A percentile compares a stretch with the other conserved stretches of the same genome.
These are phyloP conservation scores for Batkoa obscura DNA, from an alignment of 371 early-diverging fungal genomes.

Conservation along the genomic window DNA sequence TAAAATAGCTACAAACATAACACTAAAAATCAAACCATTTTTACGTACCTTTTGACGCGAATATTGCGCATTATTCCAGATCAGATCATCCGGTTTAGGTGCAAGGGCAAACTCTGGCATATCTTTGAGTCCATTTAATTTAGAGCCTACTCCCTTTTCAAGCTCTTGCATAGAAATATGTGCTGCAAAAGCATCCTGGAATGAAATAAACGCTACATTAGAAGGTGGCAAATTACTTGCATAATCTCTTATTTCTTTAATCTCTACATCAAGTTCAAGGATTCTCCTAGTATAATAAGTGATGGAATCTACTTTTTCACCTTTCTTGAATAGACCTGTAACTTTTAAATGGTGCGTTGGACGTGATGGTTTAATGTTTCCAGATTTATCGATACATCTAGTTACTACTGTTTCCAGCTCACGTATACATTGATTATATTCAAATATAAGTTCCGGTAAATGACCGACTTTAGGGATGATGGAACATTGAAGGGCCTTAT, in stretches of 20 bases:
- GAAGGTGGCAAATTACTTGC: constrained; percentile 25
- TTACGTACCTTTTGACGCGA: neutral
- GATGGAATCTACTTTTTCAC: constrained; percentile 59
- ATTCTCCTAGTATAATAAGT: constrained; percentile 47
- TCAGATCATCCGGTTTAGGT: constrained; percentile 7
- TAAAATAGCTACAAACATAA: neutral
- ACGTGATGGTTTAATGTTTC: constrained; percentile 16
- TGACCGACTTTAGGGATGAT: constrained; percentile 6
- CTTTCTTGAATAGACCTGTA: constrained; percentile 13
- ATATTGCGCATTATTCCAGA: constrained; percentile 5
- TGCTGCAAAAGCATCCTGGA: constrained; percentile 31
- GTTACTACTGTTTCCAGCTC: constrained; percentile 1
- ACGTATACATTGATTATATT: neutral
- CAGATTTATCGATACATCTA: constrained; percentile 23
- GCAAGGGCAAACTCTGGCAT: constrained; percentile 6
- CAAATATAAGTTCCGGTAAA: constrained; percentile 4
- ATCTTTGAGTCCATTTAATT: neutral
- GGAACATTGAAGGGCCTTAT: neutral
- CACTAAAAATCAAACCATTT: neutral
- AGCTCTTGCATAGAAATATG: constrained; percentile 19
- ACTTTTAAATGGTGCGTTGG: constrained; percentile 27
- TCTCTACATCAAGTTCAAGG: constrained; percentile 37
- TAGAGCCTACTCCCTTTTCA: neutral
- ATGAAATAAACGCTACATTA: constrained; percentile 58
- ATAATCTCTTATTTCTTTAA: constrained; percentile 27